phyloP scores from a whole-genome alignment of 164 flowering plant species.

The Piper betle region DNA sequence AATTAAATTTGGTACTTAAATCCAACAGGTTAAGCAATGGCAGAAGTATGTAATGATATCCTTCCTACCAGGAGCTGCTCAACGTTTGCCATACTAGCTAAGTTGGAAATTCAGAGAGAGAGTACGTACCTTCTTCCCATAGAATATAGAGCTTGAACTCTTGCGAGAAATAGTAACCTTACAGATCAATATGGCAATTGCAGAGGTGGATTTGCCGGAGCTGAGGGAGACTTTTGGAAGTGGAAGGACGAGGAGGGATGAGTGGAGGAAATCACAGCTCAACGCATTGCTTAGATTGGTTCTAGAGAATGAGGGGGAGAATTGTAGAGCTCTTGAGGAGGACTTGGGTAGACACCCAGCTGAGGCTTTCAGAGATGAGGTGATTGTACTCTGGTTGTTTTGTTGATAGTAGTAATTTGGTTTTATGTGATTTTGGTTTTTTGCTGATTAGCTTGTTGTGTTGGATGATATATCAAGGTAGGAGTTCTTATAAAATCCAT shows the following conservation, averaged over 20 bases:
- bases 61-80: too few relatives aligned
- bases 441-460: neutral
- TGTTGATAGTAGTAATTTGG: neutral
- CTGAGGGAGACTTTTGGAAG: conserved; percentile 34
- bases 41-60: too few relatives aligned
- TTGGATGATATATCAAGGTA: conserved; percentile 5
- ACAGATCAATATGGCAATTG: neutral
- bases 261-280: conserved; percentile 67
- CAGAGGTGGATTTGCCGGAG: conserved; percentile 27
- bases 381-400: conserved; percentile 2
- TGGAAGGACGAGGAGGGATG: conserved; percentile 37
- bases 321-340: conserved; percentile 36
- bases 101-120: too few relatives aligned
- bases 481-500: conserved; percentile 3
- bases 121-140: too few relatives aligned
- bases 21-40: too few relatives aligned
- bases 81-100: too few relatives aligned
- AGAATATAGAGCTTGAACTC: too few relatives aligned
- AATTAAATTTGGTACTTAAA: too few relatives aligned
- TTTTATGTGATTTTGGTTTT: neutral
- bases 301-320: conserved; percentile 35
- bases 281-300: conserved; percentile 36
- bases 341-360: conserved; percentile 68
- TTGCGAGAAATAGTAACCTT: too few relatives aligned
- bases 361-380: conserved; percentile 79